These are phyloP conservation scores for Moniliella sp. DNA, from an alignment of 1,284 basidiomycete species.

Conservation along the genomic window DNA sequence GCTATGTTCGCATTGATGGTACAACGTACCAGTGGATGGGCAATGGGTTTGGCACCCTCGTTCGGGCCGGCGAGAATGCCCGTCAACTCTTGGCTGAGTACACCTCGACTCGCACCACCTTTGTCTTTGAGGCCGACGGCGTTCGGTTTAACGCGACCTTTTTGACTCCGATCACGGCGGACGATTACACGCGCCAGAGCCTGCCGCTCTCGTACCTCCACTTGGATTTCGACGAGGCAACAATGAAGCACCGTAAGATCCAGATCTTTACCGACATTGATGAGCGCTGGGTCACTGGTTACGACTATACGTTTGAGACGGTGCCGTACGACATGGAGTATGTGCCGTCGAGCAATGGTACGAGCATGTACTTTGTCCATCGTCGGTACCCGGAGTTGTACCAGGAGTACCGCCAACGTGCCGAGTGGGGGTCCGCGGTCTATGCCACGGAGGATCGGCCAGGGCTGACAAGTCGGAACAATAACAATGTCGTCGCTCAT, in stretches of 20 bases:
- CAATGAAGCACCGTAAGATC: slow-evolving; percentile 9
- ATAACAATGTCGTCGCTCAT: slow-evolving; percentile 25
- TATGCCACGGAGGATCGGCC: slow-evolving; percentile 18
- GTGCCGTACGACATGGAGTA: slow-evolving; percentile 13
- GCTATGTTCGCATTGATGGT: slow-evolving; percentile 20
- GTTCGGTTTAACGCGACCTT: slow-evolving; percentile 26
- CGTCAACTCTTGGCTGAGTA: slow-evolving; percentile 18
- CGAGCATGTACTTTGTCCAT: slow-evolving; percentile 13
- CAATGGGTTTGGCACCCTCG: slow-evolving; percentile 19
- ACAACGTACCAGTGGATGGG: slow-evolving; percentile 27
- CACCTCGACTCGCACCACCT: slow-evolving; percentile 26
- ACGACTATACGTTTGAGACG: slow-evolving; percentile 24
- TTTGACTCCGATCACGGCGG: slow-evolving; percentile 22
- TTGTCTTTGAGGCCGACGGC: slow-evolving; percentile 19
- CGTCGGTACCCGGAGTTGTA: slow-evolving; percentile 18
- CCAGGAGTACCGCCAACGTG: slow-evolving; percentile 25
- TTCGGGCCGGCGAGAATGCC: slow-evolving; percentile 14
- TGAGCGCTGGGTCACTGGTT: slow-evolving; percentile 19
- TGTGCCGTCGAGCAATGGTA: slow-evolving; percentile 9
- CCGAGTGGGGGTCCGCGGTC: slow-evolving; percentile 27
- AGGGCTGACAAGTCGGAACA: slow-evolving; percentile 16
- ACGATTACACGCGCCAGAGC: slow-evolving; percentile 25
- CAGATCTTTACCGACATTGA: slow-evolving; percentile 22
- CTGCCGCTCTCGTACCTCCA: slow-evolving; percentile 27
- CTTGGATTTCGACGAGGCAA: slow-evolving; percentile 12